phyloP scores from a whole-genome alignment of 78 protist genomes.

The Dictyostelium intermedium region DNA sequence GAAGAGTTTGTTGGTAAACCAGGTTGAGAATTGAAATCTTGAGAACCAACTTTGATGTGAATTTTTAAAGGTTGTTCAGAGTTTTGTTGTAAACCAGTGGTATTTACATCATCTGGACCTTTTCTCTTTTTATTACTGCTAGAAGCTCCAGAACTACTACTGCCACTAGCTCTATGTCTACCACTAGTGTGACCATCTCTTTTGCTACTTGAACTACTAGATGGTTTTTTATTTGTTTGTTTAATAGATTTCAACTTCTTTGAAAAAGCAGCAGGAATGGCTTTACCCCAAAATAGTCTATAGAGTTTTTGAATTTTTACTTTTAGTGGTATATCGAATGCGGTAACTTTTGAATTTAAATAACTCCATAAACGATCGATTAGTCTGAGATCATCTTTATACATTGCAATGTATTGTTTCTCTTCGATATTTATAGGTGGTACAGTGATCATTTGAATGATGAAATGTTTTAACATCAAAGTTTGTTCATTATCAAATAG shows the following conservation, averaged over 20 bases:
- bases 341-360: conserved; percentile 7
- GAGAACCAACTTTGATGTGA: conserved; percentile 33
- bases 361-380: conserved; percentile 58
- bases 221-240: neutral
- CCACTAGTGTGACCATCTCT: neutral
- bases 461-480: conserved; percentile 14
- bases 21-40: conserved; percentile 10
- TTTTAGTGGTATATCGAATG: conserved; percentile 18
- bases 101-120: neutral
- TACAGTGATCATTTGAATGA: neutral
- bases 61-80: conserved; percentile 51
- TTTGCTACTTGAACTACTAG: neutral
- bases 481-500: conserved; percentile 41
- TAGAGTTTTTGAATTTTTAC: conserved; percentile 21
- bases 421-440: conserved; percentile 48
- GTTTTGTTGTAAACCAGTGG: neutral
- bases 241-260: conserved; percentile 15
- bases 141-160: neutral
- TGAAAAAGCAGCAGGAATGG: conserved; percentile 2
- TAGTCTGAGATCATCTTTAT: conserved; percentile 43
- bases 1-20: neutral
- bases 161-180: neutral
- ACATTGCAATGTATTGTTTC: conserved; percentile 6
- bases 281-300: conserved; percentile 22
- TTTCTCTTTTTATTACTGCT: conserved; percentile 24